Conservation (phyloP, 306 rosid species). For the Begonia fuchsioides region DNA sequence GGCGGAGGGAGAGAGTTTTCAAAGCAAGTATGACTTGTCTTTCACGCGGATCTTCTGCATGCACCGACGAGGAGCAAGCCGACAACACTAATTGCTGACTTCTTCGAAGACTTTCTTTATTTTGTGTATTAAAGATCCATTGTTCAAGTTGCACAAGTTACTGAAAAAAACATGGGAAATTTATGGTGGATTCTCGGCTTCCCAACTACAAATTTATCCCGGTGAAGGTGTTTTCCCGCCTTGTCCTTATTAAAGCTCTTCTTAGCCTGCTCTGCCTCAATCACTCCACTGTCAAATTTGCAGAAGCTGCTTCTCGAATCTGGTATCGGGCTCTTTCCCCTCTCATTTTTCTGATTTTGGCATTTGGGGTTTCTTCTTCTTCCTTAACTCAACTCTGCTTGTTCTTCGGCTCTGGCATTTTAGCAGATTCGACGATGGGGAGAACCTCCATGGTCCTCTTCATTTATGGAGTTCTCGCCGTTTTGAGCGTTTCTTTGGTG, state of each 20-base stretch:
- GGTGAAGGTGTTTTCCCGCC: conserved; percentile 21
- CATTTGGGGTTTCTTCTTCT: not conserved
- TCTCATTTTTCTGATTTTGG: not conserved
- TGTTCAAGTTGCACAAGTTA: too few relatives aligned
- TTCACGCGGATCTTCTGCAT: not conserved
- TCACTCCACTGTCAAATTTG: not conserved
- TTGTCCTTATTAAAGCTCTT: conserved; percentile 20
- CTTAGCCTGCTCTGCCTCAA: conserved; percentile 9
- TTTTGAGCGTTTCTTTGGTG: conserved; percentile 31
- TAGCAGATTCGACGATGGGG: conserved; percentile 35
- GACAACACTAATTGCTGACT: not conserved
- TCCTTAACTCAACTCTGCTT: not conserved
- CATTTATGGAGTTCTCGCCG: conserved; percentile 28
- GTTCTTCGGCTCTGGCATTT: conserved; percentile 5
- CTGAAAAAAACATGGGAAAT: too few relatives aligned
- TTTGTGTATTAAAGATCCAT: too few relatives aligned
- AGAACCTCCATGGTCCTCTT: conserved; percentile 20
- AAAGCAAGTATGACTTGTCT: too few relatives aligned
- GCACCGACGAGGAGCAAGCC: not conserved
- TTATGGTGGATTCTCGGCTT: too few relatives aligned
- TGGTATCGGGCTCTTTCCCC: conserved; percentile 3
- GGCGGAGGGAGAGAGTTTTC: too few relatives aligned
- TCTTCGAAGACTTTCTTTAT: conserved; percentile 9
- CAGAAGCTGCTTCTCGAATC: conserved; percentile 1
- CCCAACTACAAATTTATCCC: not conserved